Conservation (phyloP, 2,329 filamentous ascomycete species). For the Malbranchea zuffiana region DNA sequence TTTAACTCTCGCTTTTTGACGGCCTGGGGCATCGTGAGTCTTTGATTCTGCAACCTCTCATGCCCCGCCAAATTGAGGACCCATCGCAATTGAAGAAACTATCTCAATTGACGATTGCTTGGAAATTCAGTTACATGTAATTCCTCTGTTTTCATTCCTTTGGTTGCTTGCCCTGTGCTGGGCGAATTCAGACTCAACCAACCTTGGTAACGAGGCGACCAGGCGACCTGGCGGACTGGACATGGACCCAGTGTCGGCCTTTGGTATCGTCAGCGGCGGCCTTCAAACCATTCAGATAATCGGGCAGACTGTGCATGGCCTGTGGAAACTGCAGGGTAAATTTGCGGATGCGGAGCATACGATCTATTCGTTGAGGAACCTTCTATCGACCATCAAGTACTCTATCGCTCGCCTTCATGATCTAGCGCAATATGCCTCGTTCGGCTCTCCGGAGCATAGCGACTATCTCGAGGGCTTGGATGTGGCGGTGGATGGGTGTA, state of each 20-base stretch:
- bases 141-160: too few species aligned
- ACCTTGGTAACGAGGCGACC: too few species aligned
- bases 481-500: slow-evolving; percentile 28
- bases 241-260: slow-evolving; percentile 42
- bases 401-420: slow-evolving; percentile 29
- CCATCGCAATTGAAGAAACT: too few species aligned
- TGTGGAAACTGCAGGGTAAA: slow-evolving; percentile 26
- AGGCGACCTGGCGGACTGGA: too few species aligned
- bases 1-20: too few species aligned
- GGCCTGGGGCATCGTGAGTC: too few species aligned
- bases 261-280: slow-evolving; percentile 26
- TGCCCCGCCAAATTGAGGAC: too few species aligned
- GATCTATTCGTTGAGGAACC: slow-evolving; percentile 27
- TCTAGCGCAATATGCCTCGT: slow-evolving; percentile 22
- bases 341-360: slow-evolving; percentile 30
- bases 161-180: too few species aligned
- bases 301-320: slow-evolving; percentile 23
- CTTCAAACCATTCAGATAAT: slow-evolving; percentile 28
- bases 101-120: too few species aligned
- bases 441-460: slow-evolving; percentile 18
- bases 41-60: too few species aligned
- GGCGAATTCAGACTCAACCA: too few species aligned
- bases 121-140: too few species aligned
- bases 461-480: slow-evolving; percentile 24
- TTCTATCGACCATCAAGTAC: slow-evolving; percentile 28